A percentile compares a stretch with the other conserved stretches of the same genome.
Evolutionary conservation across 2,329 filamentous ascomycete species (phyloP).

Genomic region (Microdochium bolleyi): DNA sequence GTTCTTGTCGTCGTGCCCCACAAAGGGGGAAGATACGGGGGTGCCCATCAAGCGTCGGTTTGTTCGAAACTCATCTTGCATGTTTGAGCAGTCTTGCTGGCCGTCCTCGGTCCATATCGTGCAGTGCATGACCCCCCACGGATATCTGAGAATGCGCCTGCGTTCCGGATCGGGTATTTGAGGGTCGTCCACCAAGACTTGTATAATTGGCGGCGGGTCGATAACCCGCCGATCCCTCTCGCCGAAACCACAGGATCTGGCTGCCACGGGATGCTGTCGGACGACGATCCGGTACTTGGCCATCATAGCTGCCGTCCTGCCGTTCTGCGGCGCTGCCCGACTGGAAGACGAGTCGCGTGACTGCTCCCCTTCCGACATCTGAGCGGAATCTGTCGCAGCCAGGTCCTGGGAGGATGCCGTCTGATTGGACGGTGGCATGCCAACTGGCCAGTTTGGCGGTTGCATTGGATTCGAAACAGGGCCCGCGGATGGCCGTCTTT

Average conservation of each 20-base stretch:
- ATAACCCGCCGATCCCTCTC: conserved; percentile 76
- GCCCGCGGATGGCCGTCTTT: neutral
- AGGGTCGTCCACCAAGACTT: conserved; percentile 58
- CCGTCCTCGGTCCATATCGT: conserved; percentile 66
- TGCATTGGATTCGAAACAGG: neutral
- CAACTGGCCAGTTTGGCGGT: neutral
- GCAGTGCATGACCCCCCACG: conserved; percentile 67
- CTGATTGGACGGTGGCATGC: neutral
- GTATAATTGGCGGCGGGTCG: conserved; percentile 75
- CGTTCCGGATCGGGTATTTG: conserved; percentile 46
- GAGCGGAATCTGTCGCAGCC: neutral
- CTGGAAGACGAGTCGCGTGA: neutral
- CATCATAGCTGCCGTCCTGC: neutral
- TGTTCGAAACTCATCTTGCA: conserved; percentile 64
- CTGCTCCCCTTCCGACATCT: neutral
- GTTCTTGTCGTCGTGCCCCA: conserved; percentile 65
- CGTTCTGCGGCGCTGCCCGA: neutral
- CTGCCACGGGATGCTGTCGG: conserved; percentile 71
- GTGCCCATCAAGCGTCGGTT: conserved; percentile 75
- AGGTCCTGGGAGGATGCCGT: neutral
- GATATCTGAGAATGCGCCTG: conserved; percentile 43
- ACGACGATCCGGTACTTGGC: conserved; percentile 44
- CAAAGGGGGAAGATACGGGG: conserved; percentile 67
- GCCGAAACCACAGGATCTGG: conserved; percentile 75
- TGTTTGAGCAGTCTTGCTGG: conserved; percentile 58